These are phyloP conservation scores for Erysiphe pulchra DNA, from an alignment of 2,329 filamentous ascomycete genomes.

Conservation along the genomic window DNA sequence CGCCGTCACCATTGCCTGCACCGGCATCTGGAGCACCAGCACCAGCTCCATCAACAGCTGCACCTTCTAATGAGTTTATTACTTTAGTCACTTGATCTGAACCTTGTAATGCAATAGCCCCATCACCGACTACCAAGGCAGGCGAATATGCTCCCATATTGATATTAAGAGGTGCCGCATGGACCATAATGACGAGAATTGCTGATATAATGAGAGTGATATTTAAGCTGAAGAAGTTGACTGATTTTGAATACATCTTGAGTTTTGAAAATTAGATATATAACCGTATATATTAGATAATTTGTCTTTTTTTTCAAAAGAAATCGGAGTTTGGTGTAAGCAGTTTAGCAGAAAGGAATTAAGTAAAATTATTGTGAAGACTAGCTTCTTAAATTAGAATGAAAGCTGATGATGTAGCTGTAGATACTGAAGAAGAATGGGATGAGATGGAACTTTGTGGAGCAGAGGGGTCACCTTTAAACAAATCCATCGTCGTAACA, in stretches of 20 bases:
- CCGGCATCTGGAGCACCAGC: background rate
- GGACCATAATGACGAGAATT: conserved; percentile 2
- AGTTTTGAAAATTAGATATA: too few relatives aligned
- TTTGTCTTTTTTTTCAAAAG: too few relatives aligned
- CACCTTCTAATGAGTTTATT: conserved; percentile 4
- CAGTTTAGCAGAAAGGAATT: too few relatives aligned
- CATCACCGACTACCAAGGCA: conserved; percentile 8
- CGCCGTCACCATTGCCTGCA: background rate
- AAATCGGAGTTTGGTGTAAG: too few relatives aligned
- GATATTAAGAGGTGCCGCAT: conserved; percentile 6
- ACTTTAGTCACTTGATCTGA: conserved; percentile 2
- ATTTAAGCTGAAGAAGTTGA: background rate
- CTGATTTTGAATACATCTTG: background rate
- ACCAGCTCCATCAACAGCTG: conserved; percentile 1
- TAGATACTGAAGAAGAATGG: too few relatives aligned
- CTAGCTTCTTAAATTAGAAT: too few relatives aligned
- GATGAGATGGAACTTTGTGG: too few relatives aligned
- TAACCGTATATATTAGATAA: too few relatives aligned
- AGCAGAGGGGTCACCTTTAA: too few relatives aligned
- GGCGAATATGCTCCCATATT: conserved; percentile 7
- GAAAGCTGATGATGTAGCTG: too few relatives aligned
- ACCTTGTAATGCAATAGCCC: conserved; percentile 6
- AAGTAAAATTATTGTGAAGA: too few relatives aligned
- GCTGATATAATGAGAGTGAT: background rate
- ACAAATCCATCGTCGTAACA: too few relatives aligned